These are phyloP conservation scores for Hypoxylon sp. DNA, from an alignment of 2,329 filamentous ascomycete genomes.

Conservation along the genomic window DNA sequence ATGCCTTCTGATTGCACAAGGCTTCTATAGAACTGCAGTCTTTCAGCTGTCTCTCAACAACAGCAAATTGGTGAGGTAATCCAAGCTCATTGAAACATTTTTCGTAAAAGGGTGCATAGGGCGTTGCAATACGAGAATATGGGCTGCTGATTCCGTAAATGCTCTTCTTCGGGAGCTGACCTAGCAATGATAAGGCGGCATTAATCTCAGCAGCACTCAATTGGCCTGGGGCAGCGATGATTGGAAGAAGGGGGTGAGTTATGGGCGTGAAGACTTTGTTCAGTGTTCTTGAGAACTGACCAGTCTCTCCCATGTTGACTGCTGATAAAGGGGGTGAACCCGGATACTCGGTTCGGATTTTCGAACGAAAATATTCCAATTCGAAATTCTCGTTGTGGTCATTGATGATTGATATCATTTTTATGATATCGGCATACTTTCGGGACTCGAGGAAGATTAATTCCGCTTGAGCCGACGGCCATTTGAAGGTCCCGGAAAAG, in stretches of 20 bases:
- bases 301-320: slow-evolving; percentile 89
- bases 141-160: slow-evolving; percentile 85
- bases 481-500: slow-evolving; percentile 86
- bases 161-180: slow-evolving; percentile 82
- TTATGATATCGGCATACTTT: slow-evolving; percentile 86
- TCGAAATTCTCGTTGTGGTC: slow-evolving; percentile 91
- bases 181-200: slow-evolving; percentile 81
- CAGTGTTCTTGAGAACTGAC: slow-evolving; percentile 85
- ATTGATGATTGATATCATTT: slow-evolving; percentile 89
- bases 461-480: slow-evolving; percentile 81
- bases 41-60: slow-evolving; percentile 78
- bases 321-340: slow-evolving; percentile 82
- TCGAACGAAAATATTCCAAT: slow-evolving; percentile 88
- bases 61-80: slow-evolving; percentile 85
- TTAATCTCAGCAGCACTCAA: slow-evolving; percentile 90
- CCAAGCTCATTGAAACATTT: slow-evolving; percentile 87
- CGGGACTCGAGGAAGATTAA: slow-evolving; percentile 79
- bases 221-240: slow-evolving; percentile 88
- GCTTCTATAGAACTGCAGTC: slow-evolving; percentile 77
- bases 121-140: slow-evolving; percentile 72
- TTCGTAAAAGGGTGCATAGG: slow-evolving; percentile 87
- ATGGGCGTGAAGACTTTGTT: slow-evolving; percentile 92
- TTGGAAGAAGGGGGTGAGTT: slow-evolving; percentile 85
- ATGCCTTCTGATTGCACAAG: slow-evolving; percentile 79
- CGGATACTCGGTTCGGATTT: slow-evolving; percentile 77